phyloP scores from a whole-genome alignment of 257 asterid species.

The Forsythia viridissima region DNA sequence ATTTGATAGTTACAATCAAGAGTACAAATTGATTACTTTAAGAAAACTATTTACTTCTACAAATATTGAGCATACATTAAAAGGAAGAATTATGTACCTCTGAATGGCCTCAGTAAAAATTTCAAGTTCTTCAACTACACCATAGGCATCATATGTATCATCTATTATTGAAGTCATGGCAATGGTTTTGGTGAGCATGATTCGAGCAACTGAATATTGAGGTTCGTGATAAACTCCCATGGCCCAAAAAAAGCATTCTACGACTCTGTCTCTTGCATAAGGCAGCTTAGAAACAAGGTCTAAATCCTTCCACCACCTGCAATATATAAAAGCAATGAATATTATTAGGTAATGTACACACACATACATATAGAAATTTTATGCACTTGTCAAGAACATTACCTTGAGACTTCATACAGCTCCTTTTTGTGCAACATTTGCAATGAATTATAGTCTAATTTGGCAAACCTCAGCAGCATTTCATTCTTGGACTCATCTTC shows the following conservation, averaged over 20 bases:
- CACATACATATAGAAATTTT: no score
- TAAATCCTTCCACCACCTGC: not conserved
- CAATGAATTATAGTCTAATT: not conserved
- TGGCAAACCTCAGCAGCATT: not conserved
- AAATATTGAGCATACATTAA: not conserved
- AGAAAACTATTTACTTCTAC: not conserved
- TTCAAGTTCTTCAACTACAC: not conserved
- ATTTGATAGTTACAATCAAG: not conserved
- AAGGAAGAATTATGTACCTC: not conserved
- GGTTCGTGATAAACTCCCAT: not conserved
- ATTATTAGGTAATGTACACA: no score
- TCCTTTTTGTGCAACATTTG: not conserved
- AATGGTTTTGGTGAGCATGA: not conserved
- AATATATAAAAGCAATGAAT: not conserved
- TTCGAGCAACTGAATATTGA: not conserved
- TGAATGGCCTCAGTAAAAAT: not conserved
- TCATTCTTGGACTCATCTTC: not conserved
- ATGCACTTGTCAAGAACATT: not conserved
- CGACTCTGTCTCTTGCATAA: not conserved
- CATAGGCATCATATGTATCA: not conserved
- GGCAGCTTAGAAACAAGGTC: conserved; percentile 1
- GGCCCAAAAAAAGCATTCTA: not conserved
- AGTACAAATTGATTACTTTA: not conserved
- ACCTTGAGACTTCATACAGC: not conserved
- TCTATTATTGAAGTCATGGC: not conserved